phyloP scores from a whole-genome alignment of 805 yeast genomes.

The Pichia scutulata region DNA sequence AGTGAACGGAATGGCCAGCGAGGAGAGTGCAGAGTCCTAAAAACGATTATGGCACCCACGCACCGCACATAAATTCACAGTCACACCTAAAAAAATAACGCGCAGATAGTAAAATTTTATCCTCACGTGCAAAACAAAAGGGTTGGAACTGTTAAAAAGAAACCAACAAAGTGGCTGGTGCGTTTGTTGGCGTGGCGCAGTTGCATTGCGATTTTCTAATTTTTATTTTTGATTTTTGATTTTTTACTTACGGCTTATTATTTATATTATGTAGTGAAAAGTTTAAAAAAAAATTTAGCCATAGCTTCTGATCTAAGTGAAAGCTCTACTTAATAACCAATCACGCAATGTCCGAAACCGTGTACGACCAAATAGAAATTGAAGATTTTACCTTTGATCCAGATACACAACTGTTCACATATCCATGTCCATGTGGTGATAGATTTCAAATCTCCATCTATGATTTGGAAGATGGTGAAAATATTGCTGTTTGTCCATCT shows the following conservation, averaged over 20 bases:
- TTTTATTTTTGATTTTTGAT: no score
- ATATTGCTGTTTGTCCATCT: constrained; percentile 93
- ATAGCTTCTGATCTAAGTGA: no score
- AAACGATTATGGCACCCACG: background rate
- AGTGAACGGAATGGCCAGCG: background rate
- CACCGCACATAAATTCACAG: constrained; percentile 1
- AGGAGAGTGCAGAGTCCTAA: background rate
- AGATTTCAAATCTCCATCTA: constrained; percentile 78
- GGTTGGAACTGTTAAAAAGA: background rate
- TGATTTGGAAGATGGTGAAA: constrained; percentile 85
- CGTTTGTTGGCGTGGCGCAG: background rate
- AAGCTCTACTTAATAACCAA: no score
- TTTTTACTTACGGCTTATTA: no score
- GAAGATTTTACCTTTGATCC: constrained; percentile 94
- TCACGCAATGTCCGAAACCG: constrained; percentile 49
- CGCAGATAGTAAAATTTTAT: background rate
- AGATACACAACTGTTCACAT: constrained; percentile 70
- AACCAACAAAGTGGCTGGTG: constrained; percentile 2
- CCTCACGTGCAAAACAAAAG: constrained; percentile 5
- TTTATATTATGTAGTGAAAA: no score
- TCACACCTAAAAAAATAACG: background rate
- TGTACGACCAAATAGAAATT: constrained; percentile 92
- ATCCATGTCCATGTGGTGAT: constrained; percentile 99
- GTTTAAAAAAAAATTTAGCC: background rate
- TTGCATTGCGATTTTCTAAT: no score